Percentiles rank a stretch among this genome's conserved stretches.
Conservation (phyloP, 345 rosid genomes). For the Dipteronia sinensis region DNA sequence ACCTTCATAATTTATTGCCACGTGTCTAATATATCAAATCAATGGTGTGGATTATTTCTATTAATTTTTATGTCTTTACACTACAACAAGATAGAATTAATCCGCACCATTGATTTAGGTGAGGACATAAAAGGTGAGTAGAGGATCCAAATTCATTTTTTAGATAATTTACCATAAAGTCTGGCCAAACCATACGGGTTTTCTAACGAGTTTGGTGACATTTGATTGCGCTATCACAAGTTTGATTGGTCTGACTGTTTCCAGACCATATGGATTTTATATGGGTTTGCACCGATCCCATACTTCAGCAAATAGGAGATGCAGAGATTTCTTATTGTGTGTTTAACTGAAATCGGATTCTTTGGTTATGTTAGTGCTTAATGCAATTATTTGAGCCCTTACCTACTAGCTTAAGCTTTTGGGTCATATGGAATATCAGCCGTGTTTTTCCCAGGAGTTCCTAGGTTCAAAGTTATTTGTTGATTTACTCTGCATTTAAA, state of each 20-base stretch:
- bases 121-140: no score
- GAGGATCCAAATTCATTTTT: no score
- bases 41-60: no score
- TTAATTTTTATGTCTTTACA: no score
- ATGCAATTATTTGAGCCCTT: background rate
- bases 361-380: slow-evolving; percentile 4
- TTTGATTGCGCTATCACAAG: background rate
- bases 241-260: background rate
- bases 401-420: background rate
- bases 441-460: background rate
- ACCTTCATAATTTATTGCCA: no score
- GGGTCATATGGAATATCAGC: background rate
- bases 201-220: background rate
- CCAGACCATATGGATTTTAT: background rate
- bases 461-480: background rate
- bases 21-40: no score
- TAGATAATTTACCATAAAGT: background rate
- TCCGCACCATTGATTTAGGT: no score
- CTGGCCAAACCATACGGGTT: background rate
- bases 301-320: background rate
- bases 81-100: no score
- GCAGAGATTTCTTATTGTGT: background rate
- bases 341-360: background rate
- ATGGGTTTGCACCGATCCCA: background rate
- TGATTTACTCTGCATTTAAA: background rate